Conservation (phyloP, 495 filamentous ascomycete genomes). For the Hypoxylon perforatum region DNA sequence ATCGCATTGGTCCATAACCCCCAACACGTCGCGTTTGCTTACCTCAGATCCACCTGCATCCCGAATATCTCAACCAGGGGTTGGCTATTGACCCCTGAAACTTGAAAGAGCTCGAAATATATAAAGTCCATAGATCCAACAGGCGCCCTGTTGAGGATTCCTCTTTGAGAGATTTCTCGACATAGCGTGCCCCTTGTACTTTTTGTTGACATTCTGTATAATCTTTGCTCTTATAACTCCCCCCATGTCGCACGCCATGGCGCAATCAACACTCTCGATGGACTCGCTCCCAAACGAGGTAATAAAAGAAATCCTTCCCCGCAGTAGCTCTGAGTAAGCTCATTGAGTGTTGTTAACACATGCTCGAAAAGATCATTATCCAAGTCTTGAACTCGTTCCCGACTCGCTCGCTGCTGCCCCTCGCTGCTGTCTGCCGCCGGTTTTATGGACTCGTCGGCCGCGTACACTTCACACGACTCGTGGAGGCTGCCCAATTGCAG, state of each 20-base stretch:
- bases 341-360: constrained; percentile 21
- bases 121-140: constrained; percentile 25
- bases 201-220: constrained; percentile 40
- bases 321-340: constrained; percentile 2
- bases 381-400: constrained; percentile 70
- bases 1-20: constrained; percentile 12
- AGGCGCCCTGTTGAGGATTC: background rate
- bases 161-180: constrained; percentile 21
- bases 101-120: constrained; percentile 31
- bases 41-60: constrained; percentile 26
- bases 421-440: constrained; percentile 70
- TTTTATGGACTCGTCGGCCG: constrained; percentile 75
- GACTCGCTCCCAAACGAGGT: constrained; percentile 60
- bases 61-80: constrained; percentile 9
- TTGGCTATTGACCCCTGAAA: constrained; percentile 3
- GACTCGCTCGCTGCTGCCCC: constrained; percentile 68
- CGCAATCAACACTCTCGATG: constrained; percentile 42
- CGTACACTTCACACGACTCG: constrained; percentile 73
- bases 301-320: constrained; percentile 12
- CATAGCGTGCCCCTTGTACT: constrained; percentile 38
- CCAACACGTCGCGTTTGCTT: constrained; percentile 1
- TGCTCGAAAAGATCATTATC: constrained; percentile 70
- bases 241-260: constrained; percentile 47
- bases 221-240: constrained; percentile 39
- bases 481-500: constrained; percentile 63